Conservation (phyloP, 179 eudicot genomes). For the Beta corolliflora region DNA sequence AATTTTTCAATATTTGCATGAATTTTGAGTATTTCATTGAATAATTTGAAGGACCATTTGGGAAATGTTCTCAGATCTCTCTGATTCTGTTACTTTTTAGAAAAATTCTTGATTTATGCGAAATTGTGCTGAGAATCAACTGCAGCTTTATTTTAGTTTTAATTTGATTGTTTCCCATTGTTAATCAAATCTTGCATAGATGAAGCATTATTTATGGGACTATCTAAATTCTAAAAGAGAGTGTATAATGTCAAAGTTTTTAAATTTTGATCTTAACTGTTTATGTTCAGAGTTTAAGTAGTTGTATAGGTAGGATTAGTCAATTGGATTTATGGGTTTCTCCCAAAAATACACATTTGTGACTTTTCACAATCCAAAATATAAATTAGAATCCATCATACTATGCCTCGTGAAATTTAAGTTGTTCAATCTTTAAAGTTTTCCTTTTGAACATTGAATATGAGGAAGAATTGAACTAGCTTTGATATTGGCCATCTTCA, state of each 20-base stretch:
- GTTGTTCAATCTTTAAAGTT: neutral
- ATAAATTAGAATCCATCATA: no score
- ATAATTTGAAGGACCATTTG: constrained; percentile 32
- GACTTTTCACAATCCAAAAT: neutral
- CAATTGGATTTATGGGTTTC: neutral
- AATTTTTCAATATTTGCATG: neutral
- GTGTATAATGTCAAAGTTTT: constrained; percentile 4
- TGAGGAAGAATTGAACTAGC: neutral
- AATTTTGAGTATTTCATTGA: neutral
- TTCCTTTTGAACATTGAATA: neutral
- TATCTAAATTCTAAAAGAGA: neutral
- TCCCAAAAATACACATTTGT: neutral
- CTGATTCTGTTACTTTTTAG: neutral
- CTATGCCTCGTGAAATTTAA: neutral
- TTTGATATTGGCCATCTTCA: neutral
- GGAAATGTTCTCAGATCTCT: constrained; percentile 33
- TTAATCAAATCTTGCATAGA: neutral
- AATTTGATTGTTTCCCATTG: constrained; percentile 2
- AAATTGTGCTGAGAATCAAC: neutral
- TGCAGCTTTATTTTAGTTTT: no score
- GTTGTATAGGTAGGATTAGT: neutral
- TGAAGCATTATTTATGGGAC: neutral
- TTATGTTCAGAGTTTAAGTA: neutral
- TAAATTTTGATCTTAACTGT: neutral
- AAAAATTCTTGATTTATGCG: constrained; percentile 24